phyloP scores from a whole-genome alignment of 2,329 filamentous ascomycete genomes.

The Catunica adiposa region DNA sequence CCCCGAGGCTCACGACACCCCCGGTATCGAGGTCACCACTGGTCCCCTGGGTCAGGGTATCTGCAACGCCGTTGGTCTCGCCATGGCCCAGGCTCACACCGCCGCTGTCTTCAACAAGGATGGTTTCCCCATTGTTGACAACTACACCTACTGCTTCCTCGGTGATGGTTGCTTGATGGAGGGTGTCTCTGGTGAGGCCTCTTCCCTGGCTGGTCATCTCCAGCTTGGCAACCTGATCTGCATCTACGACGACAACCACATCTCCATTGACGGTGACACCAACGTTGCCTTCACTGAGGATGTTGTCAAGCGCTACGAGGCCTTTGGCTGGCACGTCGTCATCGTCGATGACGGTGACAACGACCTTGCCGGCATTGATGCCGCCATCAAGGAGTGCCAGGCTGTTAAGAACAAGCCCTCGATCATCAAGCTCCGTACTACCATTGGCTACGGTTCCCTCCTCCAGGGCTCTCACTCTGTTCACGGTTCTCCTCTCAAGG shows the following conservation, averaged over 20 bases:
- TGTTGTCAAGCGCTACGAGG: constrained; percentile 81
- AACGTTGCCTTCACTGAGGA: constrained; percentile 96
- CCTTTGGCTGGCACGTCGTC: constrained; percentile 90
- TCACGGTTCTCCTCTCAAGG: constrained; percentile 90
- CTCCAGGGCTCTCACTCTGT: constrained; percentile 88
- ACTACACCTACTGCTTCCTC: constrained; percentile 94
- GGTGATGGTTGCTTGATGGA: constrained; percentile 98
- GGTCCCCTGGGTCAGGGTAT: constrained; percentile 96
- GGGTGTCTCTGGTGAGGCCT: constrained; percentile 87
- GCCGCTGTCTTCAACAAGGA: constrained; percentile 93
- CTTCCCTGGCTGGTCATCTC: constrained; percentile 82
- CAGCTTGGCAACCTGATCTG: constrained; percentile 95
- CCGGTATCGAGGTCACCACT: constrained; percentile 94
- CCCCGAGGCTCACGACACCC: constrained; percentile 90
- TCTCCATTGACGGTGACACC: constrained; percentile 87
- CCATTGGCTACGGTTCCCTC: constrained; percentile 89
- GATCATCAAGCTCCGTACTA: constrained; percentile 91
- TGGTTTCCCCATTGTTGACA: constrained; percentile 77
- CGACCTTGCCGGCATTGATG: constrained; percentile 76
- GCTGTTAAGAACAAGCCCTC: constrained; percentile 90
- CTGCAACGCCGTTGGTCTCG: constrained; percentile 91
- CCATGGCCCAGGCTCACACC: constrained; percentile 87
- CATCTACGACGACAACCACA: constrained; percentile 98
- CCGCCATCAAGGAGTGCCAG: constrained; percentile 70
- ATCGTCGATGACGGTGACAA: constrained; percentile 75